Evolutionary conservation across 352 stramenopile species (phyloP).

Genomic region (Globisporangium parvum): DNA sequence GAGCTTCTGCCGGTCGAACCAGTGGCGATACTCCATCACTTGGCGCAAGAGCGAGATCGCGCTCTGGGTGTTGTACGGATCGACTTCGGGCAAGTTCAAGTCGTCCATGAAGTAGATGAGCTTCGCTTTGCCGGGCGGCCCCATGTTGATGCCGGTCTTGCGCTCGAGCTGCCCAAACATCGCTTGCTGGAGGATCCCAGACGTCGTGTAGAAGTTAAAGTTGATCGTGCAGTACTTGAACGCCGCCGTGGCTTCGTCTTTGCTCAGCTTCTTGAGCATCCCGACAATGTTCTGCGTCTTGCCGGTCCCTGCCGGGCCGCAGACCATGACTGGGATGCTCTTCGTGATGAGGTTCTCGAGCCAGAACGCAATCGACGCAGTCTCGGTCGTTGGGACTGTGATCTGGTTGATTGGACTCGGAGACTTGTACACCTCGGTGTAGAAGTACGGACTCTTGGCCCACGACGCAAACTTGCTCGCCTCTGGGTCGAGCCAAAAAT

Average conservation of each 20-base stretch:
- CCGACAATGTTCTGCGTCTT: conserved; percentile 95
- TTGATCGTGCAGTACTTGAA: conserved; percentile 92
- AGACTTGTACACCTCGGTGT: conserved; percentile 84
- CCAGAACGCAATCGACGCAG: conserved; percentile 94
- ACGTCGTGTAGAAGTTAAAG: conserved; percentile 98
- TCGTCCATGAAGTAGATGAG: conserved; percentile 98
- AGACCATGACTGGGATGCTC: conserved; percentile 91
- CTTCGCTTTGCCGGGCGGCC: conserved; percentile 88
- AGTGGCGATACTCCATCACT: conserved; percentile 95
- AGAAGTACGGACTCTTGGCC: conserved; percentile 95
- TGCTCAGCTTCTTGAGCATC: conserved; percentile 92
- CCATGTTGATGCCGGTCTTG: conserved; percentile 92
- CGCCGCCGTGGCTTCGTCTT: conserved; percentile 73
- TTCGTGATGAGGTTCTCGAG: conserved; percentile 92
- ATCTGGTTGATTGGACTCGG: conserved; percentile 86
- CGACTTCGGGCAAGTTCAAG: conserved; percentile 93
- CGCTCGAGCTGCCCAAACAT: conserved; percentile 94
- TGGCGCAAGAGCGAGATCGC: conserved; percentile 93
- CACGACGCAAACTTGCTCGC: conserved; percentile 91
- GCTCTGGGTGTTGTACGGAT: conserved; percentile 95
- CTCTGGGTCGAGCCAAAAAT: conserved; percentile 95
- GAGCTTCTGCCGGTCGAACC: conserved; percentile 91
- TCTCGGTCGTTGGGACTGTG: conserved; percentile 94
- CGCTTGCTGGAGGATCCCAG: conserved; percentile 87
- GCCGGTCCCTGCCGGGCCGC: conserved; percentile 90